These are phyloP conservation scores for Elaeagnus macrophylla DNA, from an alignment of 306 rosid species.

Conservation along the genomic window DNA sequence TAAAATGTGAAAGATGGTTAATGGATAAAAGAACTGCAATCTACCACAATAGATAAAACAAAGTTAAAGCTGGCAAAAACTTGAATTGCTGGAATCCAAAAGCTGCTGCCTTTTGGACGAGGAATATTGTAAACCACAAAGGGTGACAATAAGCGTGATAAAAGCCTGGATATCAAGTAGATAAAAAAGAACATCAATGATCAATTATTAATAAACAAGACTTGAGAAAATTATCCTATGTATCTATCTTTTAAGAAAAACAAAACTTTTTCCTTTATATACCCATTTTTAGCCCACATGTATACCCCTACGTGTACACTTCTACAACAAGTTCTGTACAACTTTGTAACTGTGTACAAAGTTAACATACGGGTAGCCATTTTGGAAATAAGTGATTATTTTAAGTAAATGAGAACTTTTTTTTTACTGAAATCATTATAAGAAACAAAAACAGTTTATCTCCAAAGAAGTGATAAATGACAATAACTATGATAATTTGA, in stretches of 20 bases:
- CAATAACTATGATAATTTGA: background rate
- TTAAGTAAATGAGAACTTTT: too few species aligned
- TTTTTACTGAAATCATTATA: too few species aligned
- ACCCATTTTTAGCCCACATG: too few species aligned
- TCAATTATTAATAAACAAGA: background rate
- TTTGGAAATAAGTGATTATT: too few species aligned
- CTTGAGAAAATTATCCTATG: background rate
- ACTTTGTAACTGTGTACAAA: too few species aligned
- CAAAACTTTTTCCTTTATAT: too few species aligned
- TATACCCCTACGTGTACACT: too few species aligned
- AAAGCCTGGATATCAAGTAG: conserved; percentile 54
- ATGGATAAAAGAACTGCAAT: conserved; percentile 9
- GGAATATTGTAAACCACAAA: conserved; percentile 70
- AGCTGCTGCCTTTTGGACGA: conserved; percentile 72
- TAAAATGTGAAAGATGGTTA: conserved; percentile 4
- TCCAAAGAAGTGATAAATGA: background rate
- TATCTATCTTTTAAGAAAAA: too few species aligned
- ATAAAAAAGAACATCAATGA: conserved; percentile 3
- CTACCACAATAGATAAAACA: conserved; percentile 70
- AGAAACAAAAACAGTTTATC: background rate
- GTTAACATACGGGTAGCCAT: too few species aligned
- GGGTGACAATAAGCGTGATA: conserved; percentile 53
- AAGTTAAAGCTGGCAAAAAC: conserved; percentile 84
- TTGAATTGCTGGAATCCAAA: conserved; percentile 90
- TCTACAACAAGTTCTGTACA: too few species aligned